Conservation (phyloP, 305 asterid genomes). For the Fraxinus albicans region DNA sequence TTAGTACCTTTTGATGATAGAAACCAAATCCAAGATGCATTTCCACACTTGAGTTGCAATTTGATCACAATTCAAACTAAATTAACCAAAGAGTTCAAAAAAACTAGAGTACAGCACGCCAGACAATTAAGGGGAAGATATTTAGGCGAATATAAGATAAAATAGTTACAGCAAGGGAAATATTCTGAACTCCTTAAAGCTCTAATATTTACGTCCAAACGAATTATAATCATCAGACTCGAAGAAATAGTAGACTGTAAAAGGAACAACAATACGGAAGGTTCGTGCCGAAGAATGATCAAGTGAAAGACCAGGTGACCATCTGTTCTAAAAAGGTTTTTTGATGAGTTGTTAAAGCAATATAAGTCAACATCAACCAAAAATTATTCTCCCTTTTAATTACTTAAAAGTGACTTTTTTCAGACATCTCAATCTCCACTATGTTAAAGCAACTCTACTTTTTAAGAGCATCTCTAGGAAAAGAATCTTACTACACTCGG, state of each 20-base stretch:
- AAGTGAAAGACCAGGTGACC: not conserved
- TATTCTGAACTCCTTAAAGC: not conserved
- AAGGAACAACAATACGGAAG: not conserved
- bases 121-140: not conserved
- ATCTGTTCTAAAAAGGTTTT: not conserved
- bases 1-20: not conserved
- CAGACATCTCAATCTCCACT: not conserved
- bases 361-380: not conserved
- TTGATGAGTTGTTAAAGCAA: not conserved
- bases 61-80: not conserved
- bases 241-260: not conserved
- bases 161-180: not conserved
- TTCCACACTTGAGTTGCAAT: not conserved
- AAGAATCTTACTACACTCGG: not conserved
- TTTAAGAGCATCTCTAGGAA: not conserved
- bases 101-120: not conserved
- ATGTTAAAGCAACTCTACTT: slow-evolving; percentile 38
- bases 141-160: not conserved
- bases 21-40: not conserved
- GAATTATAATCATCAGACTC: not conserved
- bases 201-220: not conserved
- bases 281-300: not conserved
- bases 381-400: not conserved
- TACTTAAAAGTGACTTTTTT: not conserved
- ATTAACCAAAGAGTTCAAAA: not conserved